These are phyloP conservation scores for Aureobasidium vineae DNA, from an alignment of 2,329 filamentous ascomycete genomes.

Conservation along the genomic window DNA sequence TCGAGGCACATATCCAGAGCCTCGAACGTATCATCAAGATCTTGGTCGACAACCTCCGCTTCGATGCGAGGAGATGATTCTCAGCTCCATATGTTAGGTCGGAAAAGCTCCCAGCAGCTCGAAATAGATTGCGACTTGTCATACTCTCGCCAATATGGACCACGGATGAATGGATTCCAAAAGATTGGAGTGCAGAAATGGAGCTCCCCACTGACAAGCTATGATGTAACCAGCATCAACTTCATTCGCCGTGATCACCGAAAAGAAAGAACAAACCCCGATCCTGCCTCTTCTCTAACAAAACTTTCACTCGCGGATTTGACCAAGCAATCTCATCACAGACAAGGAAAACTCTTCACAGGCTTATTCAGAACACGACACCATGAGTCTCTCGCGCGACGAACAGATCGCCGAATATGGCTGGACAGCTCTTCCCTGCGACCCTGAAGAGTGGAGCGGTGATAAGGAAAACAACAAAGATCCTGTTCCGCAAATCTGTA, in stretches of 20 bases:
- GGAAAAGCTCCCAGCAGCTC: background rate
- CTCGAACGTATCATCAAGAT: background rate
- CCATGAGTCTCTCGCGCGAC: slow-evolving; percentile 4
- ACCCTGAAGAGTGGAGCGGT: slow-evolving; percentile 12
- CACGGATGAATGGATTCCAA: background rate
- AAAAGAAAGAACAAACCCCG: background rate
- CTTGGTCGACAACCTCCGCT: no score
- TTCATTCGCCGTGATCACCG: background rate
- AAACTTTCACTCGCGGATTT: no score
- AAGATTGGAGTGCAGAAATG: background rate
- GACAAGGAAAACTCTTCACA: no score
- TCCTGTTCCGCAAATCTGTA: background rate
- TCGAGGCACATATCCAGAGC: background rate
- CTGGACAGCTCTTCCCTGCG: slow-evolving; percentile 12
- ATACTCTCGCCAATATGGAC: background rate
- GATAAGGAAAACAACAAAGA: background rate
- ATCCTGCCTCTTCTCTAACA: background rate
- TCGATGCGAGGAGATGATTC: background rate
- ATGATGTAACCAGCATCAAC: background rate
- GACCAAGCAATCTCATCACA: no score
- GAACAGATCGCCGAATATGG: slow-evolving; percentile 16
- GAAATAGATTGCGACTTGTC: no score
- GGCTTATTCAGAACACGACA: background rate
- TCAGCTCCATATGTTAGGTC: background rate
- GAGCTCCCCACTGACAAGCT: background rate